Percentiles rank a stretch among this genome's conserved stretches.
phyloP scores from a whole-genome alignment of 108 stramenopile species.

The Parmales sp. region DNA sequence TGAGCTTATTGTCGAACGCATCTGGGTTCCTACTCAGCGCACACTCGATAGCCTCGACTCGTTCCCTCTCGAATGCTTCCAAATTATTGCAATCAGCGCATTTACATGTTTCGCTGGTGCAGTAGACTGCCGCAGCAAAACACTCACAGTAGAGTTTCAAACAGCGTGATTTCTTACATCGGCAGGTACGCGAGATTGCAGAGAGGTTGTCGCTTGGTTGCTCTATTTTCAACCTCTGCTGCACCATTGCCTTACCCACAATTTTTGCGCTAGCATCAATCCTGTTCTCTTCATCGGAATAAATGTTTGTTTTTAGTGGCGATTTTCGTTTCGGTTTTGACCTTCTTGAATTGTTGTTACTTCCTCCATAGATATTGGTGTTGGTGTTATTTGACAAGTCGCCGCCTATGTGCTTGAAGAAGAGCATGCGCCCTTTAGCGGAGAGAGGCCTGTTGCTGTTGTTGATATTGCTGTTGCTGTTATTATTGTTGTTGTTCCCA shows the following conservation, averaged over 20 bases:
- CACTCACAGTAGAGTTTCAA: conserved; percentile 50
- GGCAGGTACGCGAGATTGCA: not conserved
- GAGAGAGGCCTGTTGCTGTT: no score
- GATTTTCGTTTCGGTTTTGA: not conserved
- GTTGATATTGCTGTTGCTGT: no score
- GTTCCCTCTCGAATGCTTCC: not conserved
- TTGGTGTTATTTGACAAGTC: not conserved
- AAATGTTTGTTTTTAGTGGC: not conserved
- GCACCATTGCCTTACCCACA: not conserved
- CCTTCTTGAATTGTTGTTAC: not conserved
- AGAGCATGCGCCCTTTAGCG: not conserved
- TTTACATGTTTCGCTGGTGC: conserved; percentile 24
- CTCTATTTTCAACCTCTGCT: not conserved
- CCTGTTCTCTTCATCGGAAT: not conserved
- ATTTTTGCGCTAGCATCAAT: not conserved
- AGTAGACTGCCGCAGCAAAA: conserved; percentile 34
- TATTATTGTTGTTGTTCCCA: no score
- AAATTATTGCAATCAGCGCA: conserved; percentile 32
- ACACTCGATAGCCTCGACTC: not conserved
- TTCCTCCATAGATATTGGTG: not conserved
- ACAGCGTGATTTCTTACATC: conserved; percentile 38
- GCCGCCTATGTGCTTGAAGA: not conserved
- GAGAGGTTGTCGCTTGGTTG: not conserved
- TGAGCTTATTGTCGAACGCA: not conserved
- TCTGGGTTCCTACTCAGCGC: not conserved